A percentile compares a stretch with the other conserved stretches of the same genome.
phyloP scores from a whole-genome alignment of 805 yeast genomes.

The Dipodascus geniculatus region DNA sequence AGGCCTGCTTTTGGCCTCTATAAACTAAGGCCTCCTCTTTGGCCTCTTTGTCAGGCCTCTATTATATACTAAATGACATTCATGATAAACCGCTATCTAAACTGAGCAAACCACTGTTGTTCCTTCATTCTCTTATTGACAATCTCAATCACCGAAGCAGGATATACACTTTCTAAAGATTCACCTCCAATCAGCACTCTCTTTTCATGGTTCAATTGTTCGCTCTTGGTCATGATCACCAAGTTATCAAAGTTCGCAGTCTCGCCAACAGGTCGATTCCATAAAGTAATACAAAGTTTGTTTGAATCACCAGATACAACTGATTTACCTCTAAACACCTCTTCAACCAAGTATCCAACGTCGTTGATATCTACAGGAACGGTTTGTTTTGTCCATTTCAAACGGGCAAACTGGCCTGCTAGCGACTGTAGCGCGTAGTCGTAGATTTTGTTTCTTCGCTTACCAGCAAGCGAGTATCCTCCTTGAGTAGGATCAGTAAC shows the following conservation, averaged over 20 bases:
- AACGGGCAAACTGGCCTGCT: constrained; percentile 77
- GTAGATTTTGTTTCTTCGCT: constrained; percentile 72
- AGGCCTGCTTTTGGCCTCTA: too few species aligned
- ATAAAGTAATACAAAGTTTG: constrained; percentile 65
- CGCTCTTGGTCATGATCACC: constrained; percentile 81
- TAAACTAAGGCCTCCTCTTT: too few species aligned
- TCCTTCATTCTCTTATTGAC: constrained; percentile 59
- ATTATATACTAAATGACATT: background rate
- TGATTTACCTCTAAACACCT: constrained; percentile 85
- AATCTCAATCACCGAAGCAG: constrained; percentile 42
- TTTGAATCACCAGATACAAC: constrained; percentile 77
- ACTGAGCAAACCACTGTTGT: constrained; percentile 62
- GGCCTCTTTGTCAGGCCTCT: too few species aligned
- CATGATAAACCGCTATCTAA: constrained; percentile 20
- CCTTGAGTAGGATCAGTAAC: constrained; percentile 32
- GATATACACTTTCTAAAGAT: constrained; percentile 48
- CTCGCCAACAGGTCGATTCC: constrained; percentile 49
- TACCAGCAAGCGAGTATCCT: constrained; percentile 77
- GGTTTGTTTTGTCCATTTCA: constrained; percentile 52
- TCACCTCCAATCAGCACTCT: constrained; percentile 63
- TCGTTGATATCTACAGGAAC: constrained; percentile 61
- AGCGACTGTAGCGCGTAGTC: constrained; percentile 73
- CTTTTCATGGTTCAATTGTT: constrained; percentile 69
- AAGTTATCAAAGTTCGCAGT: constrained; percentile 65
- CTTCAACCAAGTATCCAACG: constrained; percentile 76